Percentiles rank a stretch among this genome's conserved stretches.
phyloP scores from a whole-genome alignment of 2,329 filamentous ascomycete genomes.

The Phyllosticta ampelicida region DNA sequence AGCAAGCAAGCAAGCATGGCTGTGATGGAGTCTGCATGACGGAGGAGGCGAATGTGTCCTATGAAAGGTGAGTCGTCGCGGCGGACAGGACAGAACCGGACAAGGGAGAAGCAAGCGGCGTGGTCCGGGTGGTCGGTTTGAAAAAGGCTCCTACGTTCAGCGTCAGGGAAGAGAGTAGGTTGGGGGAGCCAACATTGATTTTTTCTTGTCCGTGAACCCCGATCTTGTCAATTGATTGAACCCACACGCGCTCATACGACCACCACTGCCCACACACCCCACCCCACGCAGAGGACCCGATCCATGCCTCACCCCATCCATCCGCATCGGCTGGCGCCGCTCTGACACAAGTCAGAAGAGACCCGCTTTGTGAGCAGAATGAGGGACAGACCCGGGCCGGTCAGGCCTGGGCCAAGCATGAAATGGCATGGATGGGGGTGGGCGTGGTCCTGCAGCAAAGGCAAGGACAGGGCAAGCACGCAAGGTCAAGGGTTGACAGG shows the following conservation, averaged over 20 bases:
- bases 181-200: not conserved
- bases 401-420: not conserved
- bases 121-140: not conserved
- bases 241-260: not conserved
- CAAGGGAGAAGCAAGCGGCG: not conserved
- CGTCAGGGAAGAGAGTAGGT: not conserved
- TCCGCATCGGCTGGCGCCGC: not conserved
- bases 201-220: not conserved
- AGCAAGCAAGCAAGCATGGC: not conserved
- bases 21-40: not conserved
- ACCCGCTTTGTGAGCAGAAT: not conserved
- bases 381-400: not conserved
- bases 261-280: not conserved
- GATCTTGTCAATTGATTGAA: not conserved
- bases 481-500: not conserved
- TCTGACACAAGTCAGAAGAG: not conserved
- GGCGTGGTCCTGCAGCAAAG: not conserved
- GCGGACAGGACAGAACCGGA: not conserved
- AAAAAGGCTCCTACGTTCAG: not conserved
- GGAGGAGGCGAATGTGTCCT: not conserved
- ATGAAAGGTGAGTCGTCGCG: not conserved
- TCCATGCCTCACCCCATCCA: not conserved
- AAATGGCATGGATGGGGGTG: not conserved
- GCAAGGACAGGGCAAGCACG: not conserved
- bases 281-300: not conserved